Percentiles rank a stretch among this genome's conserved stretches.
Evolutionary conservation across 371 early-diverging fungal genomes (phyloP).

Genomic region (Apophysomyces trapeziformis): DNA sequence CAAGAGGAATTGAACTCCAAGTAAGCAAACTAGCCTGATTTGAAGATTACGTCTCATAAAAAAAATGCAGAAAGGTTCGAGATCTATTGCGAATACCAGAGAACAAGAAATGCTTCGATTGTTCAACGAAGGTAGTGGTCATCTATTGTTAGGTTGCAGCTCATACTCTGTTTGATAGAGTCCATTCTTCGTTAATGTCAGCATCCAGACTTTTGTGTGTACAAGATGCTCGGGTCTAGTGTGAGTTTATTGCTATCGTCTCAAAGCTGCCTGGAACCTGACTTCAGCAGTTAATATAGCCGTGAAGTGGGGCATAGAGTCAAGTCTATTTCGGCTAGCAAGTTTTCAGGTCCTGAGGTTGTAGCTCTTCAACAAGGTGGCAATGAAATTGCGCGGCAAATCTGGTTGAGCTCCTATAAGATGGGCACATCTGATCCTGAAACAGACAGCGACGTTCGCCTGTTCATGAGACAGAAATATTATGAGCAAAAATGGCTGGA

Average conservation of each 20-base stretch:
- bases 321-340: constrained; percentile 71
- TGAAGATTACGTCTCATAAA: neutral
- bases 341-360: constrained; percentile 64
- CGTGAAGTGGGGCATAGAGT: constrained; percentile 74
- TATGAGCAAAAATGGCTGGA: constrained; percentile 54
- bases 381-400: constrained; percentile 49
- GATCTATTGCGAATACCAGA: constrained; percentile 48
- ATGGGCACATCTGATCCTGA: constrained; percentile 37
- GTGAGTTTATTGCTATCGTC: constrained; percentile 39
- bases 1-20: constrained; percentile 27
- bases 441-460: constrained; percentile 42
- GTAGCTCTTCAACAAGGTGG: constrained; percentile 64
- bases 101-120: constrained; percentile 72
- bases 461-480: constrained; percentile 55
- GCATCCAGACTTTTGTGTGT: constrained; percentile 66
- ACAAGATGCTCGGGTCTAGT: constrained; percentile 69
- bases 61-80: constrained; percentile 33
- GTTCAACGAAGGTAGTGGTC: constrained; percentile 59
- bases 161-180: constrained; percentile 34
- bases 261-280: neutral
- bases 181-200: constrained; percentile 68
- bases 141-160: too few relatives aligned
- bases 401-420: constrained; percentile 41
- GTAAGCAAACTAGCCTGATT: constrained; percentile 8
- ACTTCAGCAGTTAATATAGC: constrained; percentile 32